Conservation (phyloP, 169 alveolate genomes). For the Cryptosporidium sp. region DNA sequence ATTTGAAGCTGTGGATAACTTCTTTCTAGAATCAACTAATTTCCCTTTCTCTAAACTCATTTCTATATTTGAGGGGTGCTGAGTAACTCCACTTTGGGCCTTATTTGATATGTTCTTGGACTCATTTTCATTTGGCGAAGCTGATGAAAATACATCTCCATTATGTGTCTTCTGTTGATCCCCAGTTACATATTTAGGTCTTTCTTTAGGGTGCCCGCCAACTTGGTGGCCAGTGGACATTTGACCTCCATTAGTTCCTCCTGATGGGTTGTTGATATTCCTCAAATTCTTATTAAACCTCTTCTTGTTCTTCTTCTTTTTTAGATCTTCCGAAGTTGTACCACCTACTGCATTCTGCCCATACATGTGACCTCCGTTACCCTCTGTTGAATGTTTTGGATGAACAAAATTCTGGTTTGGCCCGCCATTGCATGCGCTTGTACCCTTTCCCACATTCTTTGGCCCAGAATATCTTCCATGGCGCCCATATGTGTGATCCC, state of each 20-base stretch:
- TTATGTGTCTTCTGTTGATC: not conserved
- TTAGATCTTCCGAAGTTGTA: not conserved
- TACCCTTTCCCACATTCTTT: not conserved
- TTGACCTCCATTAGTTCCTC: not conserved
- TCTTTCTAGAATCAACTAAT: not conserved
- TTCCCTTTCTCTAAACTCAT: not conserved
- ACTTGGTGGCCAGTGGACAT: not conserved
- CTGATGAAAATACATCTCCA: not conserved
- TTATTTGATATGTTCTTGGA: not conserved
- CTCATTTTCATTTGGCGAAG: constrained; percentile 21
- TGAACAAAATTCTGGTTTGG: not conserved
- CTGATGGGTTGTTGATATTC: not conserved
- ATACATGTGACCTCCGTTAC: not conserved
- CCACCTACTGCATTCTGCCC: not conserved
- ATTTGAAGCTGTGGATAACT: not conserved
- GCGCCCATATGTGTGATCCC: constrained; percentile 22
- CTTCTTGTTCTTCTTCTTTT: constrained; percentile 4
- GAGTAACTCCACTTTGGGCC: not conserved
- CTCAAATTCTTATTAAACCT: not conserved
- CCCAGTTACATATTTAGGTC: not conserved
- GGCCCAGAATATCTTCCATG: constrained; percentile 9
- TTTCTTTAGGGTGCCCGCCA: not conserved
- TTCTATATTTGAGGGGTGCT: not conserved
- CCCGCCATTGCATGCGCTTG: not conserved
- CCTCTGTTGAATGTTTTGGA: not conserved